Conservation (phyloP, 1,284 basidiomycete species). For the Papiliotrema terrestris region DNA sequence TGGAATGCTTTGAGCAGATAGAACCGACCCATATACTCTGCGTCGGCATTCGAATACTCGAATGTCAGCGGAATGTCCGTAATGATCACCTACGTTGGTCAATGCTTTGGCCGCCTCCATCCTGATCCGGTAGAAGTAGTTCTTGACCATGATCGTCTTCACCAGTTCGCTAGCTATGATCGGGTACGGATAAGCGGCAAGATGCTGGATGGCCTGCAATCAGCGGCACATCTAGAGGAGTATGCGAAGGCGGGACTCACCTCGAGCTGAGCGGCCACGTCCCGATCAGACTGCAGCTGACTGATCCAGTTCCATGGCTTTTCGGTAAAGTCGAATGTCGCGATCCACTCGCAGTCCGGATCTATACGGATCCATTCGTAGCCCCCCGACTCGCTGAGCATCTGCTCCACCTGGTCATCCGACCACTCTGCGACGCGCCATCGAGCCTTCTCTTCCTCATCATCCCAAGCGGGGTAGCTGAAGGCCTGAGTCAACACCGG, state of each 20-base stretch:
- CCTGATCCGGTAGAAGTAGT: slow-evolving; percentile 96
- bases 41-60: slow-evolving; percentile 38
- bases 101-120: slow-evolving; percentile 89
- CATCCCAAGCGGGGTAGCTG: slow-evolving; percentile 91
- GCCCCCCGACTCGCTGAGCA: slow-evolving; percentile 75
- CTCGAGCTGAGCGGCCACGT: slow-evolving; percentile 97
- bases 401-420: slow-evolving; percentile 88
- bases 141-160: slow-evolving; percentile 87
- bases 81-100: slow-evolving; percentile 62
- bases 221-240: slow-evolving; percentile 2
- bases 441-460: slow-evolving; percentile 78
- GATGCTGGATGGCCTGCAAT: slow-evolving; percentile 72
- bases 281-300: slow-evolving; percentile 90
- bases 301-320: slow-evolving; percentile 99
- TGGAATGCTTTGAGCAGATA: slow-evolving; percentile 91
- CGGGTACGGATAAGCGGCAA: slow-evolving; percentile 75
- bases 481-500: slow-evolving; percentile 66
- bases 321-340: slow-evolving; percentile 86
- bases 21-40: slow-evolving; percentile 72
- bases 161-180: slow-evolving; percentile 89
- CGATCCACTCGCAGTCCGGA: slow-evolving; percentile 98
- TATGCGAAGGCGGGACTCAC: slow-evolving; percentile 51
- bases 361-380: slow-evolving; percentile 99
- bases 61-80: not conserved
- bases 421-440: slow-evolving; percentile 99